These are phyloP conservation scores for Cadophora sp. DNA, from an alignment of 2,329 filamentous ascomycete genomes.

Conservation along the genomic window DNA sequence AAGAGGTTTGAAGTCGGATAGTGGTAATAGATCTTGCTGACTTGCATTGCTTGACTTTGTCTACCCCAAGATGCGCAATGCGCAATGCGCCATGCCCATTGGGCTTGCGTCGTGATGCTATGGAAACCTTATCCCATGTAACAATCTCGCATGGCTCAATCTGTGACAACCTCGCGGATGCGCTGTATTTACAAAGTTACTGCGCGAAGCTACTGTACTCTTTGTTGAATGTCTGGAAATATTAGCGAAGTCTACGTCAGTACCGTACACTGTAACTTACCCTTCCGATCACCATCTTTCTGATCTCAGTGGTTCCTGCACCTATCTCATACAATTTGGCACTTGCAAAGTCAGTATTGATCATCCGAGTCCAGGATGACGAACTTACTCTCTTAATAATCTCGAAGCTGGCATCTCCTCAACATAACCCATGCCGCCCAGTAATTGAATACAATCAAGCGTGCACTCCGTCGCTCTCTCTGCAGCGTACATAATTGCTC, in stretches of 20 bases:
- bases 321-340: conserved; percentile 93
- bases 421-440: conserved; percentile 95
- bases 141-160: background rate
- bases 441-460: conserved; percentile 87
- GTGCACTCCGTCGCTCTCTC: conserved; percentile 88
- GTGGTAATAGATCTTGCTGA: too few species aligned
- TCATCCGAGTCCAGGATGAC: background rate
- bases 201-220: conserved; percentile 40
- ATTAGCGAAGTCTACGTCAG: conserved; percentile 18
- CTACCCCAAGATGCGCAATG: too few species aligned
- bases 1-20: too few species aligned
- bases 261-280: conserved; percentile 20
- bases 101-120: too few species aligned
- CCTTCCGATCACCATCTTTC: conserved; percentile 88
- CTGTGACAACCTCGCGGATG: background rate
- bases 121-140: background rate
- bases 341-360: conserved; percentile 50
- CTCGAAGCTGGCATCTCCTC: conserved; percentile 93
- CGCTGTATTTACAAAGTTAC: background rate
- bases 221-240: conserved; percentile 40
- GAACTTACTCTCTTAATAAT: conserved; percentile 67
- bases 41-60: too few species aligned
- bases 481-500: conserved; percentile 90
- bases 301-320: conserved; percentile 92
- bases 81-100: too few species aligned